These are phyloP conservation scores for Fonsecaea multimorphosa DNA, from an alignment of 2,329 filamentous ascomycete species.

Conservation along the genomic window DNA sequence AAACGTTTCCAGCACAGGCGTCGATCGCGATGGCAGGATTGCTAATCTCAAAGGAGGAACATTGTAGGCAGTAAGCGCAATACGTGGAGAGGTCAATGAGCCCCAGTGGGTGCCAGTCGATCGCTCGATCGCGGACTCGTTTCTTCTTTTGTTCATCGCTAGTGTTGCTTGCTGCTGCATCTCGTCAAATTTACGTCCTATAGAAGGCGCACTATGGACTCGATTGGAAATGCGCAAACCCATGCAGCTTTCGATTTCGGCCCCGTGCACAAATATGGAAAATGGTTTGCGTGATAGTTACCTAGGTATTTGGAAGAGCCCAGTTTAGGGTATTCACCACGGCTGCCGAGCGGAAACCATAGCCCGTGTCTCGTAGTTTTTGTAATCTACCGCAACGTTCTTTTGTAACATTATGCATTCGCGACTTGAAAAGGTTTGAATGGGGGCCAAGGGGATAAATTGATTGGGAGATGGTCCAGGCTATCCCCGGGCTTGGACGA, in stretches of 20 bases:
- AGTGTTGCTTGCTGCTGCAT: neutral
- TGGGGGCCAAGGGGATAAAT: neutral
- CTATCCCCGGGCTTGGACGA: neutral
- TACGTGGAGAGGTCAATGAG: neutral
- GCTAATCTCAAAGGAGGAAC: neutral
- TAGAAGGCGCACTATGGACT: neutral
- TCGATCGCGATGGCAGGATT: neutral
- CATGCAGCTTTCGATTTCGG: neutral
- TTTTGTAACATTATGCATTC: neutral
- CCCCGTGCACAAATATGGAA: neutral
- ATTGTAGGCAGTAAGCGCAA: neutral
- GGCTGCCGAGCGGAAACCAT: neutral
- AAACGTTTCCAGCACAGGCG: neutral
- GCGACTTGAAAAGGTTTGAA: neutral
- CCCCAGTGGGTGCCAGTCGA: neutral
- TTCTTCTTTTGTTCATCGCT: neutral
- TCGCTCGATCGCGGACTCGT: neutral
- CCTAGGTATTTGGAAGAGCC: constrained; percentile 1
- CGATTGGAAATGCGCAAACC: neutral
- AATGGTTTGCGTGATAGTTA: neutral
- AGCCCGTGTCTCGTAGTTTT: neutral
- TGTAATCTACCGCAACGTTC: constrained; percentile 1
- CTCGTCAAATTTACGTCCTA: neutral
- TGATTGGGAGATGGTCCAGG: neutral
- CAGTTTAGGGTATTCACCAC: neutral